phyloP scores from a whole-genome alignment of 2,329 filamentous ascomycete genomes.

The Tolypocladium ovalisporum region DNA sequence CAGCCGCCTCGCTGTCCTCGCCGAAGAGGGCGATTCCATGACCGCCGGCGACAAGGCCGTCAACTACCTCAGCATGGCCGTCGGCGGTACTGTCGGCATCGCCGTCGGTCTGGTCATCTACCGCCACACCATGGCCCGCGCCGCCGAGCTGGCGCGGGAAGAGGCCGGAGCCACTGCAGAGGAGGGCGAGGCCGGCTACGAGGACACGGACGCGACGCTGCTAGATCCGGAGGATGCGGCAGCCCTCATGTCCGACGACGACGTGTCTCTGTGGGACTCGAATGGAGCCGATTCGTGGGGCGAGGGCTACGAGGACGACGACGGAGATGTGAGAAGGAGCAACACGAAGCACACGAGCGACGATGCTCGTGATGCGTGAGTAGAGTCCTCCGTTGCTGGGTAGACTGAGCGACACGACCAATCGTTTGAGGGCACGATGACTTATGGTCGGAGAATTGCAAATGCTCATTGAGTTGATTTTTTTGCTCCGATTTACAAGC shows the following conservation, averaged over 20 bases:
- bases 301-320: constrained; percentile 20
- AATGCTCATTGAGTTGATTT: background rate
- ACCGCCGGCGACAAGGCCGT: constrained; percentile 63
- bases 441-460: background rate
- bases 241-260: constrained; percentile 46
- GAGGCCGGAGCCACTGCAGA: constrained; percentile 20
- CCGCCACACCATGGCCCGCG: constrained; percentile 52
- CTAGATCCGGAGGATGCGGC: constrained; percentile 39
- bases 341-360: background rate
- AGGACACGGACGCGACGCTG: constrained; percentile 30
- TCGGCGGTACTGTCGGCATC: constrained; percentile 61
- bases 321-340: background rate
- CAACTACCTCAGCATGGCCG: constrained; percentile 71
- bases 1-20: constrained; percentile 67
- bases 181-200: constrained; percentile 26
- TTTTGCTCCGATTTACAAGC: background rate
- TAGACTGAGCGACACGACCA: background rate
- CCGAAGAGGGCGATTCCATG: constrained; percentile 79
- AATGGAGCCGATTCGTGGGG: constrained; percentile 21
- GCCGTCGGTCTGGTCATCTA: constrained; percentile 81
- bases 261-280: constrained; percentile 46
- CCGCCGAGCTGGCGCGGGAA: constrained; percentile 43
- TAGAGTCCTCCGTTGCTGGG: background rate
- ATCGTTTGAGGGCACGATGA: background rate
- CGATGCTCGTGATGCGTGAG: background rate